phyloP scores from a whole-genome alignment of 2,329 filamentous ascomycete genomes.

The Talaromyces islandicus region DNA sequence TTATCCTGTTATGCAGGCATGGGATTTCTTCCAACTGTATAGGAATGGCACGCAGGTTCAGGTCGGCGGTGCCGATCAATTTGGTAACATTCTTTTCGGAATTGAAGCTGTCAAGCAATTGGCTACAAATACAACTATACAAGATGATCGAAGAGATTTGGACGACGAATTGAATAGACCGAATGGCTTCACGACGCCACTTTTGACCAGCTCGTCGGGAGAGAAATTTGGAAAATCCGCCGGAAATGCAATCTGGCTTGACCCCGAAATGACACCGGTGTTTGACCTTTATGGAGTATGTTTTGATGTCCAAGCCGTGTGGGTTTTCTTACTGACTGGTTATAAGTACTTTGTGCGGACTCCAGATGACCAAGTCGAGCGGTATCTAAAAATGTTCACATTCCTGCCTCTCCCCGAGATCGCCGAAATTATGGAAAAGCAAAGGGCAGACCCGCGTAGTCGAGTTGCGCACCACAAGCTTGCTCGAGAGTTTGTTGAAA shows the following conservation, averaged over 20 bases:
- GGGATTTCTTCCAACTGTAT: constrained; percentile 94
- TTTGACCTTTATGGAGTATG: constrained; percentile 76
- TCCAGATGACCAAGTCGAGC: constrained; percentile 73
- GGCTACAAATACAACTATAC: constrained; percentile 41
- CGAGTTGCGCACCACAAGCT: constrained; percentile 77
- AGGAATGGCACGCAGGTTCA: constrained; percentile 69
- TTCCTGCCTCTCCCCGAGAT: constrained; percentile 74
- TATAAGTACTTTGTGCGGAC: constrained; percentile 74
- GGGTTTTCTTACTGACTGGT: constrained; percentile 15
- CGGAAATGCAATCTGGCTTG: constrained; percentile 91
- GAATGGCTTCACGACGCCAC: constrained; percentile 82
- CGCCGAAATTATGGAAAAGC: constrained; percentile 58
- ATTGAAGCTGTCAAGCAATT: constrained; percentile 78
- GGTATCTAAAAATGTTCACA: constrained; percentile 81
- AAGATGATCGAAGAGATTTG: constrained; percentile 33
- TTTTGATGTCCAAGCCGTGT: not conserved
- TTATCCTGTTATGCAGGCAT: constrained; percentile 89
- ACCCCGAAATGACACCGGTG: constrained; percentile 68
- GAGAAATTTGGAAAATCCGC: constrained; percentile 93
- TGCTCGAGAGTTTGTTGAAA: constrained; percentile 71
- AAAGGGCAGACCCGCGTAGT: constrained; percentile 61
- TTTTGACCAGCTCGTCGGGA: constrained; percentile 78
- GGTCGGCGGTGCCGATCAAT: constrained; percentile 93
- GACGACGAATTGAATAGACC: constrained; percentile 45
- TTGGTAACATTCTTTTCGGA: constrained; percentile 88